Evolutionary conservation across 2,329 filamentous ascomycete genomes (phyloP), one percentile per base, ranked within the genome.

Genomic region (Claviceps sp.): DNA sequence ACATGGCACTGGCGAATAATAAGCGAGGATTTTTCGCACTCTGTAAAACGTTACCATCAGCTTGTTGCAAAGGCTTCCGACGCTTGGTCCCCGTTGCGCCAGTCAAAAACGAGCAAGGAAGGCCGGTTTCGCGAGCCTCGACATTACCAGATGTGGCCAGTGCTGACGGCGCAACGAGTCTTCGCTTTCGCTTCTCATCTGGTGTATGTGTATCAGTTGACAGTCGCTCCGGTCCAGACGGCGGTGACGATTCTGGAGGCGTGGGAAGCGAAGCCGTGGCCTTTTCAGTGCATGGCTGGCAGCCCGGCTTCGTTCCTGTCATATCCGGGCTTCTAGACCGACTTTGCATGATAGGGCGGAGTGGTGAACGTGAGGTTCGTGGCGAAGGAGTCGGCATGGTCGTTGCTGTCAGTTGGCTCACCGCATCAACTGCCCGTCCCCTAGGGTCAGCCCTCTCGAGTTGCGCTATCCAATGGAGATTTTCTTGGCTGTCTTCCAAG

Each of bases 401-500:
- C 1, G 69, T 68, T 42, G 64, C 63, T 1, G 71, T 75, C 39
- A 68, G 64, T 56, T 80, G 75, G 47, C 70, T 78, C 16, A 60
- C 56, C 6, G 68, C 64, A 53, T 78, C 73, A 17, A 72, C 63
- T 0, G 68, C 60, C 5, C 68, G 58, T 6, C 69, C 70, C 10
- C 68, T 62, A 2, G 74, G 72, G 57, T 82, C 76, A 0, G 76
- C 73, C 24, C 67, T 63, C 56, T 84, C 76, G n/a, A 89, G 64
- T 47, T 72, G 77, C 8, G 73, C 71, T 26, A 81, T 73, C 82
- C 84, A 87, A 10, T 72, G 62, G 1, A 74, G 66, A 53, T 81
- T 75, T 58, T 87, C 81, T 53, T 84, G 75, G 26, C 73, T 78
- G 52, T 84, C 73, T 6, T 79, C 75, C 14, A 76, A 65, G 1